These are phyloP conservation scores for Tetrahymena elliotti DNA, from an alignment of 73 alveolate genomes.

Conservation along the genomic window DNA sequence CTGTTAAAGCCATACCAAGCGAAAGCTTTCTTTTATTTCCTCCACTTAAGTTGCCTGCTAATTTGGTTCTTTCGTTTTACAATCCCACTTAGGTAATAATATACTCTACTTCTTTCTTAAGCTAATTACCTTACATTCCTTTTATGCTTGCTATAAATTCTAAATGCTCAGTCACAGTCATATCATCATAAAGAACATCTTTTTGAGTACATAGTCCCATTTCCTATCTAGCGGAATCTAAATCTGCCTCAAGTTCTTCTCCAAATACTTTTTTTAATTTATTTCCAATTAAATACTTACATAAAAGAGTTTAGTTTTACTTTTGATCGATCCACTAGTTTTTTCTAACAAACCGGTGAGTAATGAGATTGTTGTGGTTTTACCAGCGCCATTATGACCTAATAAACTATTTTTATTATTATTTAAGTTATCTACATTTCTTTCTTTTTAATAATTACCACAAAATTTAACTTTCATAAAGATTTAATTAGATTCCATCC, in stretches of 20 bases:
- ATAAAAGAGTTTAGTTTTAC: background rate
- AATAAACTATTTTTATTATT: background rate
- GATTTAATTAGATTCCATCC: background rate
- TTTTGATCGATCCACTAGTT: constrained; percentile 6
- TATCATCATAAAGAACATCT: constrained; percentile 74
- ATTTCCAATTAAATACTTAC: background rate
- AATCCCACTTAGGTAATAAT: constrained; percentile 64
- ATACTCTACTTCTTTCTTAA: constrained; percentile 55
- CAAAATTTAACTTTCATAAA: background rate
- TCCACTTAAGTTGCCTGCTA: constrained; percentile 66
- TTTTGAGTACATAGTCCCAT: constrained; percentile 92
- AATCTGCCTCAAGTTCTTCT: constrained; percentile 50
- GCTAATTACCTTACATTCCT: constrained; percentile 52
- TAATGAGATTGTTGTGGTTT: constrained; percentile 52
- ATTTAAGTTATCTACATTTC: background rate
- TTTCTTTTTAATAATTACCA: background rate
- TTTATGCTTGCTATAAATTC: constrained; percentile 72
- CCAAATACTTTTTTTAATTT: background rate
- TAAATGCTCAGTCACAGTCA: constrained; percentile 82
- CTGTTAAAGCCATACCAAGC: constrained; percentile 84
- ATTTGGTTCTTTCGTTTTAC: constrained; percentile 30
- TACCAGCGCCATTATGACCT: constrained; percentile 77
- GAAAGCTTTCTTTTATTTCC: constrained; percentile 89
- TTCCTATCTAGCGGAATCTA: constrained; percentile 59
- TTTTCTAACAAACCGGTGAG: constrained; percentile 42